A percentile compares a stretch with the other conserved stretches of the same genome.
Conservation (phyloP, 331 rosid genomes). For the Quercus lobata region DNA sequence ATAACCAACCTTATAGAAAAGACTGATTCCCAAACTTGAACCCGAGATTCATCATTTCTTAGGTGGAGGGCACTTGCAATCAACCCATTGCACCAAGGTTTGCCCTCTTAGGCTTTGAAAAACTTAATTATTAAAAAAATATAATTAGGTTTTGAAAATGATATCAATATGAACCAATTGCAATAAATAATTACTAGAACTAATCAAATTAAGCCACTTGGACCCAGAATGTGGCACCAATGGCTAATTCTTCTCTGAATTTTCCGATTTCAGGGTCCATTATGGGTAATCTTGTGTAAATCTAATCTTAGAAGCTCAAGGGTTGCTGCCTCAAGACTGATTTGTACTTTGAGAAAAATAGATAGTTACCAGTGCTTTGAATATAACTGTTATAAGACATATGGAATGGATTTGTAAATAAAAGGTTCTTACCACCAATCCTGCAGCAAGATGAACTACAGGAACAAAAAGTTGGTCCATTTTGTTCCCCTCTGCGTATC, state of each 20-base stretch:
- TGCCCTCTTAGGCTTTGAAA: too few relatives aligned
- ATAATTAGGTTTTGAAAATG: neutral
- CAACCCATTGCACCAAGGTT: too few relatives aligned
- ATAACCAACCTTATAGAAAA: too few relatives aligned
- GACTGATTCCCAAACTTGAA: too few relatives aligned
- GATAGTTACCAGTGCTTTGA: slow-evolving; percentile 1
- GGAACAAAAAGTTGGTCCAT: slow-evolving; percentile 83
- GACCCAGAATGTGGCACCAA: neutral
- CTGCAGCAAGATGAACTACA: slow-evolving; percentile 67
- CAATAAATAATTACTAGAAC: neutral
- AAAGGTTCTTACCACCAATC: slow-evolving; percentile 61
- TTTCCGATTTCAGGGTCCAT: neutral
- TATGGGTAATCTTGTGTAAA: neutral
- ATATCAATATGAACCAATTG: neutral
- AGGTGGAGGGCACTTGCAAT: too few relatives aligned
- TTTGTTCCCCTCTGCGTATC: slow-evolving; percentile 76
- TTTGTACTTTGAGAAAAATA: neutral
- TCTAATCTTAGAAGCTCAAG: neutral
- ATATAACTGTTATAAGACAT: neutral
- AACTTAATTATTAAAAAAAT: too few relatives aligned
- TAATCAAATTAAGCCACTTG: neutral
- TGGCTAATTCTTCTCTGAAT: neutral
- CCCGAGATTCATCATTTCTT: too few relatives aligned
- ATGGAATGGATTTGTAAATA: slow-evolving; percentile 5
- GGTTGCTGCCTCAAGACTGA: neutral